Evolutionary conservation across 352 stramenopile genomes (phyloP), one percentile per base, ranked within the genome.

Genomic region (Pythium myriotylum): DNA sequence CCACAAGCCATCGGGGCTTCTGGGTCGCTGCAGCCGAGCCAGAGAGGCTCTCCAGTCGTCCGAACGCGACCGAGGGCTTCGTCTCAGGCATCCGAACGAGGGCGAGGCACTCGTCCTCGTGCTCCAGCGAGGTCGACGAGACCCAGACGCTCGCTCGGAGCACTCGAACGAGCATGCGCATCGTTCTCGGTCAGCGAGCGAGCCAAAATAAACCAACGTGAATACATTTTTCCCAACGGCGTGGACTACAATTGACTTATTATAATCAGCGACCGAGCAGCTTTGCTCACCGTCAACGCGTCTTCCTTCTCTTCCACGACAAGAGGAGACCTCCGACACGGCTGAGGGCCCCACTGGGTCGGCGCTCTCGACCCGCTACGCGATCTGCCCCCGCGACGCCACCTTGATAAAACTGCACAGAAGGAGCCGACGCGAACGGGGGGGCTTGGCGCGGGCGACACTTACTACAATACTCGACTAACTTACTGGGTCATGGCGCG

Each of bases 401-500:
- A 45, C 39, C 20, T 8, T 10, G 20, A 12, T 45, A 40, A 14
- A n/a, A n/a, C n/a, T n/a, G n/a, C n/a, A n/a, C n/a, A n/a, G n/a
- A n/a, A n/a, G n/a, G n/a, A n/a, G n/a, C n/a, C n/a, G n/a, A n/a
- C n/a, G n/a, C n/a, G n/a, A n/a, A n/a, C n/a, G n/a, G n/a, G n/a
- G n/a, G n/a, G n/a, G n/a, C n/a, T n/a, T n/a, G n/a, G n/a, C n/a
- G n/a, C n/a, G n/a, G n/a, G n/a, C 22, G 32, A 32, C 37, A 54
- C 33, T 17, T 27, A 42, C 39, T 43, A 24, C 16, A 43, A 22
- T 16, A 43, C 13, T 29, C 37, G 23, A 4, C 39, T 84, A 5
- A 4, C 39, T 84, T 66, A 91, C 33, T 79, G 76, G 29, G 72
- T 88, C 74, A 84, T 78, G 20, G 82, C 55, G 64, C 69, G 74